phyloP scores from a whole-genome alignment of 2,329 filamentous ascomycete genomes.

The Furcasterigmium sp. region DNA sequence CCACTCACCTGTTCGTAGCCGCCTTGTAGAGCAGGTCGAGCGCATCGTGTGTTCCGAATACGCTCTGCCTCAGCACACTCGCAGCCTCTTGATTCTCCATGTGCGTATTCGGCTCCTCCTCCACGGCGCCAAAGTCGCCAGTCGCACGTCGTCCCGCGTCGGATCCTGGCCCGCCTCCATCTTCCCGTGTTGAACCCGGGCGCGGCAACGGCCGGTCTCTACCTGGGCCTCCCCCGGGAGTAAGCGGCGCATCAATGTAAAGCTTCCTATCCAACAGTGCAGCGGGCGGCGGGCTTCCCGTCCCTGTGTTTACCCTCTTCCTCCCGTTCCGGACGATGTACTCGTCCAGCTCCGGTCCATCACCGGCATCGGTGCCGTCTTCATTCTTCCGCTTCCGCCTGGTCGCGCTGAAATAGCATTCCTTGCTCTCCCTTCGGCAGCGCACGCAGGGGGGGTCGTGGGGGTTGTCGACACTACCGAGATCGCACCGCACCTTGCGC shows the following conservation, averaged over 20 bases:
- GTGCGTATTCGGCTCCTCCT: constrained; percentile 54
- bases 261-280: constrained; percentile 37
- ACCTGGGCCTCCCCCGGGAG: constrained; percentile 61
- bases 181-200: constrained; percentile 33
- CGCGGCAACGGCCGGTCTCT: constrained; percentile 61
- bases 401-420: constrained; percentile 95
- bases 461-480: constrained; percentile 82
- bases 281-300: constrained; percentile 35
- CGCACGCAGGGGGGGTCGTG: constrained; percentile 90
- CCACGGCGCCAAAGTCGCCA: constrained; percentile 29
- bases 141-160: constrained; percentile 17
- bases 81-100: constrained; percentile 62
- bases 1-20: constrained; percentile 55
- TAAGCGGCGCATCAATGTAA: constrained; percentile 54
- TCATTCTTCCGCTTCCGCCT: constrained; percentile 82
- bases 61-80: constrained; percentile 61
- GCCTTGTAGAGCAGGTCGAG: constrained; percentile 89
- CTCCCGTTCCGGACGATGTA: constrained; percentile 70
- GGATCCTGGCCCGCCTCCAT: constrained; percentile 20
- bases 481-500: constrained; percentile 57
- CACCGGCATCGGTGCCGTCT: constrained; percentile 42
- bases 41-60: constrained; percentile 90
- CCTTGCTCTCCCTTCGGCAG: constrained; percentile 90
- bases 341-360: constrained; percentile 46
- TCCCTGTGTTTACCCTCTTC: constrained; percentile 54